phyloP scores from a whole-genome alignment of 345 rosid genomes.

The Populus ilicifolia region DNA sequence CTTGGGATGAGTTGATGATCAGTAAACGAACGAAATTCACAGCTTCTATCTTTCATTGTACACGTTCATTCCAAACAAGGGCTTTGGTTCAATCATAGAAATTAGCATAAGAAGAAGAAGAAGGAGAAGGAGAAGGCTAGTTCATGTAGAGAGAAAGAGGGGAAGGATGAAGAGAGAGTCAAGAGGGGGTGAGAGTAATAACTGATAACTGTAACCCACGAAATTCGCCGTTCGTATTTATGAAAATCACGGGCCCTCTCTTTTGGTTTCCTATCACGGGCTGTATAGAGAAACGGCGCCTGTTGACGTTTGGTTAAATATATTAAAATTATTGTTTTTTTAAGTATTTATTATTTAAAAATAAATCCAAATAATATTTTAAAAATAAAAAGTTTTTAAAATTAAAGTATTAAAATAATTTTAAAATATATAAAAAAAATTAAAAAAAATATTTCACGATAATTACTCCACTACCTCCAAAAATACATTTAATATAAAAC shows the following conservation, averaged over 20 bases:
- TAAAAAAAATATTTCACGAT: too few species aligned
- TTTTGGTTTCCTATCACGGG: background rate
- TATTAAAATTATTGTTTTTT: too few species aligned
- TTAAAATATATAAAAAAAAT: too few species aligned
- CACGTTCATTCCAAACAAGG: slow-evolving; percentile 3
- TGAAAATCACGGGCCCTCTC: slow-evolving; percentile 38
- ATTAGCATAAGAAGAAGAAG: background rate
- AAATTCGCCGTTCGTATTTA: slow-evolving; percentile 48
- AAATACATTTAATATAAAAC: too few species aligned
- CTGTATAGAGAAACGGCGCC: background rate
- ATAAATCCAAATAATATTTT: too few species aligned
- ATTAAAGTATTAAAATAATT: too few species aligned
- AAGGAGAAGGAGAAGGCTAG: background rate
- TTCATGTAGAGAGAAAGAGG: background rate
- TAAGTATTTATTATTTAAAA: too few species aligned
- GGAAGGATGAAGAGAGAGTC: slow-evolving; percentile 12
- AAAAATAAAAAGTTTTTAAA: too few species aligned
- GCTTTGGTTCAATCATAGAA: background rate
- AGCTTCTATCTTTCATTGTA: slow-evolving; percentile 16
- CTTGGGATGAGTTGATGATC: slow-evolving; percentile 1
- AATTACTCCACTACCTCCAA: too few species aligned
- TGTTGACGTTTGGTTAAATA: background rate
- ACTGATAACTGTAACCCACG: slow-evolving; percentile 37
- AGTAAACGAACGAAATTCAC: background rate
- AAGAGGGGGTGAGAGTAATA: slow-evolving; percentile 15